A percentile compares a stretch with the other conserved stretches of the same genome.
Evolutionary conservation across 345 rosid genomes (phyloP).

Genomic region (Toxicodendron radicans): DNA sequence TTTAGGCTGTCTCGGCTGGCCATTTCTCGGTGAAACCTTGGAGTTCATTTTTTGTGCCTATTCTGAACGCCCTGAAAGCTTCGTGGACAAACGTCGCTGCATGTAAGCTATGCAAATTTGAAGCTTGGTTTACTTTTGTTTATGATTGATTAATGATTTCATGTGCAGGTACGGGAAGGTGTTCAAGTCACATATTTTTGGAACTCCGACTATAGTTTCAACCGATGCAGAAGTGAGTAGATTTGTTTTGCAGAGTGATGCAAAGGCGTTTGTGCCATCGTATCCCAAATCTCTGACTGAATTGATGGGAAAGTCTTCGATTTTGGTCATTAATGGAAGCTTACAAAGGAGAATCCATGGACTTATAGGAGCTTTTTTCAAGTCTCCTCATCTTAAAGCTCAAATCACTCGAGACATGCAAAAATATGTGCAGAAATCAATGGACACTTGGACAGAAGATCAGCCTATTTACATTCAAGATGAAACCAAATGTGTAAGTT

Average conservation of each 20-base stretch:
- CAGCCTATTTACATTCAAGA: slow-evolving; percentile 74
- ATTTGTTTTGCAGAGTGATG: slow-evolving; percentile 80
- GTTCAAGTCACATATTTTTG: slow-evolving; percentile 96
- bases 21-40: slow-evolving; percentile 82
- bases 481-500: slow-evolving; percentile 72
- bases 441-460: slow-evolving; percentile 71
- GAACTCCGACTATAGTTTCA: slow-evolving; percentile 78
- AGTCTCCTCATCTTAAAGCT: slow-evolving; percentile 78
- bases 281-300: slow-evolving; percentile 93
- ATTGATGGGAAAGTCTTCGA: slow-evolving; percentile 94
- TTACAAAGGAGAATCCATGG: slow-evolving; percentile 93
- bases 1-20: slow-evolving; percentile 82
- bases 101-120: slow-evolving; percentile 35
- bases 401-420: slow-evolving; percentile 86
- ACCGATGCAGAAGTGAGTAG: slow-evolving; percentile 91
- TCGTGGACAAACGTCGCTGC: slow-evolving; percentile 82
- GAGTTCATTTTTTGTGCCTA: slow-evolving; percentile 82
- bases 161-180: slow-evolving; percentile 77
- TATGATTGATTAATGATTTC: not conserved
- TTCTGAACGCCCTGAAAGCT: slow-evolving; percentile 84
- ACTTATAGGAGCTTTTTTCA: slow-evolving; percentile 79
- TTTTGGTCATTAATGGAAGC: slow-evolving; percentile 80
- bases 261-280: slow-evolving; percentile 76
- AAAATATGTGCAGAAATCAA: slow-evolving; percentile 58
- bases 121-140: not conserved